Percentiles rank a stretch among this genome's conserved stretches.
Conservation (phyloP, 2,329 filamentous ascomycete species). For the Fusarium sp. region DNA sequence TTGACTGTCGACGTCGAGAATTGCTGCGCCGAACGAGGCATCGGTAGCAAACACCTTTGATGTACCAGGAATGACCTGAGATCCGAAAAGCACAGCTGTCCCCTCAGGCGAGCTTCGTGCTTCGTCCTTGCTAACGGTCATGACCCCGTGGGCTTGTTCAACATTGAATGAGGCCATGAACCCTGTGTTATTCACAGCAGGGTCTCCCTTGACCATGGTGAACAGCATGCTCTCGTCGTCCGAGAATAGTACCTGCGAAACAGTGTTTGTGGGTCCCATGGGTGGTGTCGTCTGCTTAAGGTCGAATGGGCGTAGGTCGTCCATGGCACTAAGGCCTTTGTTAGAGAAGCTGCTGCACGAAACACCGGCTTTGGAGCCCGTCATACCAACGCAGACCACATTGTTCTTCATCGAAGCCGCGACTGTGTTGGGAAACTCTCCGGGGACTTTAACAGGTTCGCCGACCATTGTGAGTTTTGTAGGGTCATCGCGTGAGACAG, state of each 20-base stretch:
- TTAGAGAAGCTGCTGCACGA: conserved; percentile 57
- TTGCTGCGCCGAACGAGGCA: conserved; percentile 66
- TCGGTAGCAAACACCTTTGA: conserved; percentile 67
- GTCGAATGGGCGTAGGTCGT: conserved; percentile 60
- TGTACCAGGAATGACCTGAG: conserved; percentile 58
- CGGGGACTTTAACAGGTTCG: conserved; percentile 57
- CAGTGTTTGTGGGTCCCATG: conserved; percentile 66
- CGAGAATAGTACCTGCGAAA: conserved; percentile 72
- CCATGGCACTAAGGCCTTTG: conserved; percentile 57
- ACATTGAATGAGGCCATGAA: conserved; percentile 67
- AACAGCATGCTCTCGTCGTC: conserved; percentile 64
- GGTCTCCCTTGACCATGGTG: conserved; percentile 71
- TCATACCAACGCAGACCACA: conserved; percentile 61
- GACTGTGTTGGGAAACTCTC: conserved; percentile 66
- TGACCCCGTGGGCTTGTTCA: not conserved
- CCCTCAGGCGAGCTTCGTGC: conserved; percentile 60
- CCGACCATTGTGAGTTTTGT: conserved; percentile 60
- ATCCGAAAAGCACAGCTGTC: conserved; percentile 70
- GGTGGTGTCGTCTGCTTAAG: conserved; percentile 70
- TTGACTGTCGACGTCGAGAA: conserved; percentile 58
- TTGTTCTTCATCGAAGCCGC: conserved; percentile 58
- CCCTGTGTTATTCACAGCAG: conserved; percentile 65
- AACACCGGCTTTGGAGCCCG: conserved; percentile 59
- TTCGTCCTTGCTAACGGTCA: conserved; percentile 45
- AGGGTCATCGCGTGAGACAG: conserved; percentile 57